Base-by-base conservation (phyloP, 2,329 filamentous ascomycete genomes). In the Microdochium nivale region DNA sequence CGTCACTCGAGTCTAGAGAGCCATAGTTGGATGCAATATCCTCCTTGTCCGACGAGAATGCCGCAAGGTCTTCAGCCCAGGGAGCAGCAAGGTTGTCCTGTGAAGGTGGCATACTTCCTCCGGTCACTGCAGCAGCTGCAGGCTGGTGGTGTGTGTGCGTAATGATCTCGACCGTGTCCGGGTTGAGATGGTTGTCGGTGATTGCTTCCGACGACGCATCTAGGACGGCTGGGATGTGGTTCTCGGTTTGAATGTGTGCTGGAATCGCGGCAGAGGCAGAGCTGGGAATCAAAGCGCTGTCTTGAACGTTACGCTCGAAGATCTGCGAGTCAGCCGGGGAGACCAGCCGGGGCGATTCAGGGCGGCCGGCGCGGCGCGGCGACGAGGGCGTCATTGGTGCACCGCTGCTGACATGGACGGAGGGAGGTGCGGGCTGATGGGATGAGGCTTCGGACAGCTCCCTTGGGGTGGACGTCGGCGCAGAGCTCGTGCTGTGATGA, bases 251-350 rank as follows among this genome's bases (percentile, higher is more conserved):
- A 61, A 97, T 95, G 64, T 97, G 92, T 8, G 88, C 84, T 2
- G 92, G 92, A 55, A 96, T 94, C n/a, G 89, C 88, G 1, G 88
- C 85, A 2, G 88, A 92, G 1, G 88, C 85, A 2, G 88, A 92
- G 55, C 79, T 83, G 54, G 90, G 86, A 40, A 79, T 73, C n/a
- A 82, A 70, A 27, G 80, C 74, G 61, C 81, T 81, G 62, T 96
- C 91, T 68, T 96, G 92, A 24, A 97, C 92, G 66, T 91, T 89
- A 62, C 92, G 87, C 73, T 97, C 92, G 65, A 97, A 97, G 61
- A 97, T 96, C 60, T 86, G 83, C 3, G 83, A 86, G 25, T 79
- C 78, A 11, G 90, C 88, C 14, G 91, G 89, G 21, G 90, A 95
- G 50, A 86, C 81, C 46, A 91, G 70, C 48, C 87, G 79, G 3